phyloP scores from a whole-genome alignment of 352 stramenopile genomes.

The Aphanomyces cochlioides region DNA sequence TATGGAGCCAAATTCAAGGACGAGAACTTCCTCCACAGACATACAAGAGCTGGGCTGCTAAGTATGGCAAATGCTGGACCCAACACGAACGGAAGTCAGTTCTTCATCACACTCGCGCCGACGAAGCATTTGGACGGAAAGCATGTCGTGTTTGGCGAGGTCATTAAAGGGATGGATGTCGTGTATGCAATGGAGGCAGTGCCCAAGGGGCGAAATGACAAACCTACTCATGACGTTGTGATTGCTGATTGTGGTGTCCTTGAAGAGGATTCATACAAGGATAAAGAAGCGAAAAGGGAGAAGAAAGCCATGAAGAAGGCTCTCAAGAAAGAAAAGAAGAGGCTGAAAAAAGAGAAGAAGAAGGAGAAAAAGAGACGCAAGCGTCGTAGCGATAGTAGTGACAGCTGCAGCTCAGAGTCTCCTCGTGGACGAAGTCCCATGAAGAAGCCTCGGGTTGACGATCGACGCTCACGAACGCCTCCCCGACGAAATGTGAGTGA shows the following conservation, averaged over 20 bases:
- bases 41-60: constrained; percentile 90
- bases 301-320: constrained; percentile 42
- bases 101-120: constrained; percentile 78
- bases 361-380: constrained; percentile 33
- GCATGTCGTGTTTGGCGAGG: constrained; percentile 99
- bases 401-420: too few species aligned
- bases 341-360: constrained; percentile 25
- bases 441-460: too few species aligned
- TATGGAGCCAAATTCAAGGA: constrained; percentile 86
- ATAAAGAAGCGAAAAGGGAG: constrained; percentile 32
- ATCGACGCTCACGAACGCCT: too few species aligned
- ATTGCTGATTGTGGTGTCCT: constrained; percentile 94
- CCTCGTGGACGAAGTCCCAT: too few species aligned
- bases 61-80: constrained; percentile 92
- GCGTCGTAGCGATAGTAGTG: neutral
- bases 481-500: too few species aligned
- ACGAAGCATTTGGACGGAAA: constrained; percentile 97
- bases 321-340: constrained; percentile 38
- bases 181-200: constrained; percentile 90
- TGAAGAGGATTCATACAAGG: neutral
- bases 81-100: constrained; percentile 77
- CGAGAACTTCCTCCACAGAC: constrained; percentile 94
- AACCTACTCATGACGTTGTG: constrained; percentile 83
- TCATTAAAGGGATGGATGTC: constrained; percentile 71
- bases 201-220: constrained; percentile 76